Base-by-base conservation (phyloP, 2,329 filamentous ascomycete species). In the Diaporthe helianthi region DNA sequence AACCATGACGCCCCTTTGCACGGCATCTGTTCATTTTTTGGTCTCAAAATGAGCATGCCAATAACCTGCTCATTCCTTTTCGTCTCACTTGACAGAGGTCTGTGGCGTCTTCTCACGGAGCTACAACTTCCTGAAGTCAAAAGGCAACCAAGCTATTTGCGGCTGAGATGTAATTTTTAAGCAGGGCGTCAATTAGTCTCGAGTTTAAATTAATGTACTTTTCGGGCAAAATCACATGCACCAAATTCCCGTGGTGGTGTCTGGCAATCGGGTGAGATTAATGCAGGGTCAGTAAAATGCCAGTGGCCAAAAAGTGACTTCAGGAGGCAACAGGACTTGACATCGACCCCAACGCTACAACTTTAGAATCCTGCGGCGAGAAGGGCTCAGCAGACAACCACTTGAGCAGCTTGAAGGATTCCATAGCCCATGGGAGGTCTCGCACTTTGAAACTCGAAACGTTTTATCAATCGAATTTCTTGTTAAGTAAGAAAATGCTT, bases 311-410 rank as follows among this genome's bases (percentile, higher is more conserved):
- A 49, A 19, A n/a, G 19, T 22, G 7, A 49, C n/a, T n/a, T n/a
- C n/a, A n/a, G n/a, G n/a, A n/a, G 58, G 41, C 41, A 63, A 63
- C 58, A 36, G 58, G 12, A 38, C 36, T 38, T 13, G 36, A 38
- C 0, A 38, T 13, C 36, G n/a, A 46, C 55, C 41, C 58, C 55
- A 60, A 61, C 15, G 24, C n/a, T 63, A 44, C 44, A 4, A 61
- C 15, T 17, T 13, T 63, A 44, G 29, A 4, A 47, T 49, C 24
- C 29, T 41, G 55, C 5, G 24, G 24, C 19, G 26, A 61, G 15
- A 19, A 24, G 13, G 55, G 58, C 55, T 13, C 55, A 24, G 55
- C 44, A 8, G 44, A 46, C 29, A 31, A 26, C 19, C 31, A 31
- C 31, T n/a, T n/a, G n/a, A n/a, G n/a, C 36, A 38, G 13, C 8